These are phyloP conservation scores for Ceratobasidium papillatum DNA, from an alignment of 1,284 basidiomycete species.

Conservation along the genomic window DNA sequence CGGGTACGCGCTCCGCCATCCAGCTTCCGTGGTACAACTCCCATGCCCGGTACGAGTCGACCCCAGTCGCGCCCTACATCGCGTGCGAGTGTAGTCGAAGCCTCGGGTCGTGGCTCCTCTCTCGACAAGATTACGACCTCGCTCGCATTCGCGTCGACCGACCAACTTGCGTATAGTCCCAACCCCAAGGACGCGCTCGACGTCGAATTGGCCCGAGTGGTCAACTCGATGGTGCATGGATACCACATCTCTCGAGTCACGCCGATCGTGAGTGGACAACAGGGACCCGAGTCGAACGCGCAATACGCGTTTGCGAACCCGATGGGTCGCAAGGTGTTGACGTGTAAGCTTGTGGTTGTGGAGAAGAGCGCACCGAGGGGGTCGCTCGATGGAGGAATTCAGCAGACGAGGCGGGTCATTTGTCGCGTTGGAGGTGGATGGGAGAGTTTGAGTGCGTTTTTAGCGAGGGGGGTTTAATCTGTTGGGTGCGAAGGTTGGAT, in stretches of 20 bases:
- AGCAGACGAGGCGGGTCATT: conserved; percentile 80
- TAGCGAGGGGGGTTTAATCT: conserved; percentile 24
- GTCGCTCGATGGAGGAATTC: conserved; percentile 60
- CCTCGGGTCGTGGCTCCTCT: conserved; percentile 2
- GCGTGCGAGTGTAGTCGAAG: conserved; percentile 53
- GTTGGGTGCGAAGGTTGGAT: neutral
- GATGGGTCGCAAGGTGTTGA: conserved; percentile 74
- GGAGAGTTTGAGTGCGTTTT: conserved; percentile 37
- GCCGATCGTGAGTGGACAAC: conserved; percentile 67
- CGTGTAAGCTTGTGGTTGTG: conserved; percentile 81
- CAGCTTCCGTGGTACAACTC: conserved; percentile 64
- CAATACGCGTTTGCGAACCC: conserved; percentile 82
- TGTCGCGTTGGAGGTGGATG: conserved; percentile 80
- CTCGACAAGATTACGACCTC: conserved; percentile 11
- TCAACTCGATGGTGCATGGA: conserved; percentile 78
- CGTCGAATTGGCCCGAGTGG: conserved; percentile 75
- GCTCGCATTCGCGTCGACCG: conserved; percentile 3
- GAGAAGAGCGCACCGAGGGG: conserved; percentile 59
- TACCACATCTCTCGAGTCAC: conserved; percentile 82
- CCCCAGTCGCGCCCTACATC: conserved; percentile 40
- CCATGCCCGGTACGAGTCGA: conserved; percentile 57
- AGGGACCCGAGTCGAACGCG: conserved; percentile 77
- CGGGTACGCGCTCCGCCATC: conserved; percentile 63
- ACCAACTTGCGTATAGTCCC: conserved; percentile 70
- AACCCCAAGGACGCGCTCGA: conserved; percentile 84